These are phyloP conservation scores for Wakefieldia striispora DNA, from an alignment of 768 basidiomycete genomes.

Conservation along the genomic window DNA sequence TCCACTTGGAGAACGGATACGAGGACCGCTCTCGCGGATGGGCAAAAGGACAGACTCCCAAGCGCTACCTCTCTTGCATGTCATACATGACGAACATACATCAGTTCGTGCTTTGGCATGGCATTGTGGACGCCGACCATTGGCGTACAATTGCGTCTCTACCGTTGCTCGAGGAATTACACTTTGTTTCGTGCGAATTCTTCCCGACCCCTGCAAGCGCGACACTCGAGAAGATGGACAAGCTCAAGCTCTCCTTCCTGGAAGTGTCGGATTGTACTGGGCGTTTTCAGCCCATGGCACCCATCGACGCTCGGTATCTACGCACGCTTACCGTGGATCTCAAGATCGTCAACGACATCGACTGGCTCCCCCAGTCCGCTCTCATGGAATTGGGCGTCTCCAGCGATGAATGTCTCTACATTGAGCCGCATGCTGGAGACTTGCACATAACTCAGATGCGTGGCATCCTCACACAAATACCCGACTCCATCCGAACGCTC, in stretches of 20 bases:
- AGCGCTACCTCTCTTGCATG: slow-evolving; percentile 6
- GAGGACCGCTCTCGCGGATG: not conserved
- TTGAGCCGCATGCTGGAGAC: no score
- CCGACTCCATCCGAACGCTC: slow-evolving; percentile 1
- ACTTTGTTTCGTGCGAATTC: slow-evolving; percentile 4
- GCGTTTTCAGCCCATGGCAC: not conserved
- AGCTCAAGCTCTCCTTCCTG: slow-evolving; percentile 8
- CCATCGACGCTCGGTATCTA: not conserved
- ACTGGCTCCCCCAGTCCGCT: not conserved
- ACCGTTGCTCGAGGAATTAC: slow-evolving; percentile 13
- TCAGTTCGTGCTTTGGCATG: slow-evolving; percentile 4
- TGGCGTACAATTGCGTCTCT: slow-evolving; percentile 15
- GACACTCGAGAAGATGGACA: not conserved
- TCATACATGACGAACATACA: slow-evolving; percentile 18
- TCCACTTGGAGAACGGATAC: slow-evolving; percentile 5
- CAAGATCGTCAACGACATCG: not conserved
- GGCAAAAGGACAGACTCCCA: not conserved
- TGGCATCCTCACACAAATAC: not conserved
- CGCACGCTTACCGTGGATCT: not conserved
- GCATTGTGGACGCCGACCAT: slow-evolving; percentile 9
- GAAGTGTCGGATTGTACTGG: not conserved
- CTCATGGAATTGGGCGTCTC: not conserved
- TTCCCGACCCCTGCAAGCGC: not conserved
- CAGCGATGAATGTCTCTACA: not conserved
- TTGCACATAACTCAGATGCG: not conserved